Evolutionary conservation across 306 rosid genomes (phyloP), one percentile per base, ranked within the genome.

Genomic region (Dicorynia guianensis): DNA sequence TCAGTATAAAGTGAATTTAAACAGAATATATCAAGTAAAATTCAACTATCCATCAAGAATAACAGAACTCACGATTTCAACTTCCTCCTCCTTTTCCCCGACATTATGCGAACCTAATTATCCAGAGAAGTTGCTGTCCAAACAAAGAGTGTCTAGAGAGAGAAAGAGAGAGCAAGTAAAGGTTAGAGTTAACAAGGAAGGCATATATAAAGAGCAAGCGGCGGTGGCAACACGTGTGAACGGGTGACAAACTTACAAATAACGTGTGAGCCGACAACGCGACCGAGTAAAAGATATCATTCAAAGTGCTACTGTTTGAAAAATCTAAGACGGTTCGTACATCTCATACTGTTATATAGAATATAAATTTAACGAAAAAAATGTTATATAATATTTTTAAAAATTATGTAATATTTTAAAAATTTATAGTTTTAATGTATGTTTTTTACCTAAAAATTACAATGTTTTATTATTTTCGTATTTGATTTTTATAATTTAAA

Each of bases 1-100:
- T 25, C 30, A 14, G 4, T 46, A 58, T 34, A 38, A 72, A 76
- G 7, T 30, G 5, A 1, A 8, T 5, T 11, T 39, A 17, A 30
- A 48, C 30, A 69, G 25, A 25, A 53, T 8, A 66, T 43, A 56
- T 4, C 0, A 20, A 19, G 39, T 5, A 33, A 64, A 69, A 62
- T 48, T 55, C 13, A 25, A 4, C 61, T 33, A 48, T 13, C 36
- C 18, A 72, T 18, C 12, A 14, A 62, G 14, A 5, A 69, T 38
- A 77, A 17, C 5, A 74, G 76, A 68, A n/a, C 97, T 89, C 82
- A 89, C 96, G 83, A 75, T 76, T 88, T 92, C 75, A 86, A 72
- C 81, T 80, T 88, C 77, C 87, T 76, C 62, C 76, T 88, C 83
- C 74, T 88, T 78, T 81, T 88, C 61, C 93, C 87, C 5, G 88